Evolutionary conservation across 1,284 basidiomycete genomes (phyloP).

Genomic region (Cerioporus squamosus): DNA sequence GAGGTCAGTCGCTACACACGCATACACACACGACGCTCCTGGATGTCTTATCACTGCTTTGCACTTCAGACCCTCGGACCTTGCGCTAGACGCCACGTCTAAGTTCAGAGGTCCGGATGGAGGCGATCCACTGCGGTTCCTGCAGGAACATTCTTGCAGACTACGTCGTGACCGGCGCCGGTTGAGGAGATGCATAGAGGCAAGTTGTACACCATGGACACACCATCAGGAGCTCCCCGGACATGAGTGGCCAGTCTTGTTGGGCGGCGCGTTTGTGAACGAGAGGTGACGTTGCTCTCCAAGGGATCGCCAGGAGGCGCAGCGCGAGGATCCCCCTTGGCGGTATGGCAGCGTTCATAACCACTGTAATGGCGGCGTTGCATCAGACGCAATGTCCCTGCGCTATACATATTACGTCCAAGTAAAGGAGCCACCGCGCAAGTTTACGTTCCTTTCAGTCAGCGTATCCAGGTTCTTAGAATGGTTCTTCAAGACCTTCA

Average conservation of each 20-base stretch:
- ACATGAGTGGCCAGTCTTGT: slow-evolving; percentile 16
- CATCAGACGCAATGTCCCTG: background rate
- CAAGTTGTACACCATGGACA: slow-evolving; percentile 7
- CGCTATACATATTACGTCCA: slow-evolving; percentile 8
- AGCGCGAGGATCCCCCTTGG: slow-evolving; percentile 12
- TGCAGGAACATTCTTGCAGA: slow-evolving; percentile 18
- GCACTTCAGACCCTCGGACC: slow-evolving; percentile 18
- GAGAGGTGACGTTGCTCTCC: background rate
- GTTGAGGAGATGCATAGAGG: background rate
- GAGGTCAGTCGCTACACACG: slow-evolving; percentile 14
- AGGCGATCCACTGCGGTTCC: slow-evolving; percentile 10
- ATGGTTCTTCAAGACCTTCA: too few species aligned
- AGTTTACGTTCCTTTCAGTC: background rate
- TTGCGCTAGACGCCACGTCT: slow-evolving; percentile 10
- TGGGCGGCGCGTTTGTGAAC: background rate
- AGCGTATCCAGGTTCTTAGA: too few species aligned
- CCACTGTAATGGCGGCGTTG: background rate
- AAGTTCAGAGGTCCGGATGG: slow-evolving; percentile 17
- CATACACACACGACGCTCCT: slow-evolving; percentile 12
- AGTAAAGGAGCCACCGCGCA: background rate
- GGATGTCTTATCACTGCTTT: slow-evolving; percentile 15
- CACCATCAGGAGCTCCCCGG: slow-evolving; percentile 21
- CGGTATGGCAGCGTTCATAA: background rate
- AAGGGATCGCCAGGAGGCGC: background rate
- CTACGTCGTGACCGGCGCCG: slow-evolving; percentile 2